Evolutionary conservation across 139 green algal species (phyloP).

Genomic region (Astrephomene gubernaculifera): DNA sequence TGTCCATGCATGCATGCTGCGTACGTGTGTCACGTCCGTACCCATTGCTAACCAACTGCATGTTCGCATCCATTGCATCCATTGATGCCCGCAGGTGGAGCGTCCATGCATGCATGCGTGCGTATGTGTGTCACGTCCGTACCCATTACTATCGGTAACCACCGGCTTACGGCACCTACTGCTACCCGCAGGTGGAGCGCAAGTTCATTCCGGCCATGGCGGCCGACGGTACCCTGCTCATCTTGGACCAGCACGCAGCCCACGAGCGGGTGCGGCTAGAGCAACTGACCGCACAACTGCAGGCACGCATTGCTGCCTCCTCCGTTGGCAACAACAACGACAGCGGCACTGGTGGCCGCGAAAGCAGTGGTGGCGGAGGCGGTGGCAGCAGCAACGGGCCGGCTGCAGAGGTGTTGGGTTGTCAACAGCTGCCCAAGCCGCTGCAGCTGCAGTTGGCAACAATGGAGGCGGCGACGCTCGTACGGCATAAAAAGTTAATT

Average conservation of each 20-base stretch:
- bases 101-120: too few relatives aligned
- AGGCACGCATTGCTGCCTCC: background rate
- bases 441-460: background rate
- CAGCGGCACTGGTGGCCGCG: background rate
- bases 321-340: background rate
- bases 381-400: background rate
- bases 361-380: background rate
- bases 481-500: background rate
- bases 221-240: constrained; percentile 54
- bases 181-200: constrained; percentile 57
- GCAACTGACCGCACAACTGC: constrained; percentile 32
- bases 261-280: constrained; percentile 58
- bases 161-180: too few relatives aligned
- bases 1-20: too few relatives aligned
- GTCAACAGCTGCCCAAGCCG: background rate
- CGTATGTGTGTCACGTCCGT: too few relatives aligned
- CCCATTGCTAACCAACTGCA: too few relatives aligned
- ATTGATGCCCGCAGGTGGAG: too few relatives aligned
- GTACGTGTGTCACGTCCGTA: too few relatives aligned
- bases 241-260: constrained; percentile 83
- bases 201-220: constrained; percentile 70
- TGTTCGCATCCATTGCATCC: too few relatives aligned
- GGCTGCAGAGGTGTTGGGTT: background rate
- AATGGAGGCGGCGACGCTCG: background rate
- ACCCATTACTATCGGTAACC: too few relatives aligned